Evolutionary conservation across 768 basidiomycete genomes (phyloP), one percentile per base, ranked within the genome.

Genomic region (Macrolepiota fuliginosa): DNA sequence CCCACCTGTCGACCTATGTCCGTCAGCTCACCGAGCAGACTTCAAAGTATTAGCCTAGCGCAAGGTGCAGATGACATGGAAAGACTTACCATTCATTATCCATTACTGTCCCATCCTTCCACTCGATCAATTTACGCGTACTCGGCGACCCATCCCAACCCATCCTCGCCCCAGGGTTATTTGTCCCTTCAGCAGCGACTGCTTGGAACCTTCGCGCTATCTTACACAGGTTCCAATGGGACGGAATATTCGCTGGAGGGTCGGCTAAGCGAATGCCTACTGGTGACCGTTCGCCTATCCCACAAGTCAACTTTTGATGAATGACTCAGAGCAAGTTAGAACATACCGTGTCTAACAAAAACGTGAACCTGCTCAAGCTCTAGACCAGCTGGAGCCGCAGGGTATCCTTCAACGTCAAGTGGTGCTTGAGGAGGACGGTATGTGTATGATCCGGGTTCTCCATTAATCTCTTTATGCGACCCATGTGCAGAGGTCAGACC

Each of bases 311-410:
- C 32, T 27, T 15, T 51, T 7, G 7, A 32, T 7, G 29, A 32
- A 24, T 25, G 25, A 37, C 24, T 37, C 35, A 35, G 7, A 32
- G n/a, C 29, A 55, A 24, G 60, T 29, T 40, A 10, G 45, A 19
- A 75, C 84, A 52, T 59, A 90, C 90, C 90, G 70, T 92, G 91
- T 25, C 91, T 79, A 3, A 89, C 82, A 67, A 85, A 92, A 40
- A 91, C 72, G 69, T 92, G 88, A 11, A 92, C 88, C 70, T 91
- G 90, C 69, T 88, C 80, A 42, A 92, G 75, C 65, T 77, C 62
- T 17, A 92, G 76, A 25, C 74, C 80, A 1, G 71, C 61, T 1
- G 90, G 90, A 0, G 86, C 81, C 36, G 77, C 69, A 3, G 86
- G 83, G 68, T 92, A 92, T 7, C 73, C 73, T 24, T 86, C 78